Evolutionary conservation across 495 filamentous ascomycete species (phyloP).

Genomic region (Podospora tetraspora): DNA sequence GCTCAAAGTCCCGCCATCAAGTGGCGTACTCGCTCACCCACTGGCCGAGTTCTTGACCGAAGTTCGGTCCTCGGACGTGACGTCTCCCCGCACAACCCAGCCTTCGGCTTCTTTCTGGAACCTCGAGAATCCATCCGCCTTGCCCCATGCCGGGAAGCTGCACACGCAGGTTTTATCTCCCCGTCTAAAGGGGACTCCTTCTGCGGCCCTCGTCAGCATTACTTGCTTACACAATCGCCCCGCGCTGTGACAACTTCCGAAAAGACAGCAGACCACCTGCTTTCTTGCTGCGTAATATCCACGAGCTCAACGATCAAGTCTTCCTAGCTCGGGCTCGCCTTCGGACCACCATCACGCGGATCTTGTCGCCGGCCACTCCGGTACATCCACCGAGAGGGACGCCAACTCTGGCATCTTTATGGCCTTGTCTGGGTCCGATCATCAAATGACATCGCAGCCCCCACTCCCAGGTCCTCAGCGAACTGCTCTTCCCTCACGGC

Average conservation of each 20-base stretch:
- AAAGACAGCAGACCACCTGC: neutral
- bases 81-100: neutral
- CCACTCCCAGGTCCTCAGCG: constrained; percentile 20
- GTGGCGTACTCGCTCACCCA: neutral
- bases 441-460: constrained; percentile 8
- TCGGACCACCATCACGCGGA: neutral
- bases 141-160: neutral
- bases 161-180: neutral
- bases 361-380: neutral
- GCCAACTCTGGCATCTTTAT: neutral
- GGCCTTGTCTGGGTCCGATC: constrained; percentile 21
- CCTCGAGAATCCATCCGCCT: neutral
- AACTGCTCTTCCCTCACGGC: constrained; percentile 28
- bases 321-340: neutral
- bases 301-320: neutral
- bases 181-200: neutral
- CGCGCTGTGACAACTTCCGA: neutral
- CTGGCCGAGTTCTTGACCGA: neutral
- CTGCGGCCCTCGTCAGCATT: neutral
- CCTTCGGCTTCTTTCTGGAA: neutral
- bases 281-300: neutral
- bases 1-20: neutral
- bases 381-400: neutral
- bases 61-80: neutral
- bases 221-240: neutral